phyloP scores from a whole-genome alignment of 768 basidiomycete species.

The Cystobasidium tubakii region DNA sequence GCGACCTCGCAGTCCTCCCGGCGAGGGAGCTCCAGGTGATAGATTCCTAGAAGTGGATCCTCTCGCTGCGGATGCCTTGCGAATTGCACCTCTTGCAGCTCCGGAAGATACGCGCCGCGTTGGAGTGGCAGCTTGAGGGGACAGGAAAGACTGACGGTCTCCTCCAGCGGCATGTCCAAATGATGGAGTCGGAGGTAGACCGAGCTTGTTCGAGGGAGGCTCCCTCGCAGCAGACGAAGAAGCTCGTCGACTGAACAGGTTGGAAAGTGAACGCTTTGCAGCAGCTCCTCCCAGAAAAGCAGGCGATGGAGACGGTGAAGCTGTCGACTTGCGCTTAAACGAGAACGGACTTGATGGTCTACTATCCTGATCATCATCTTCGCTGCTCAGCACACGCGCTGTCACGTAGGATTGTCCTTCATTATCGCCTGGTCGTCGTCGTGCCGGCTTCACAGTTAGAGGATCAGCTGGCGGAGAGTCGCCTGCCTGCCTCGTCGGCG shows the following conservation, averaged over 20 bases:
- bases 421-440: not conserved
- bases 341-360: constrained; percentile 13
- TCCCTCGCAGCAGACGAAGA: not conserved
- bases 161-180: too few species aligned
- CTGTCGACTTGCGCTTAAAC: not conserved
- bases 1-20: constrained; percentile 9
- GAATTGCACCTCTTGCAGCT: not conserved
- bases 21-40: not conserved
- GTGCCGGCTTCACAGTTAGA: not conserved
- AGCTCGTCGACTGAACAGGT: constrained; percentile 9
- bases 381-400: not conserved
- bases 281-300: not conserved
- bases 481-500: not conserved
- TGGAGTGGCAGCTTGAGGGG: not conserved
- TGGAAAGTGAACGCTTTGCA: constrained; percentile 8
- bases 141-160: not conserved
- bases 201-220: not conserved
- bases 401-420: not conserved
- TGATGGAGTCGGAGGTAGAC: not conserved
- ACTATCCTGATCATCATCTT: not conserved
- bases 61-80: not conserved
- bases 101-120: not conserved
- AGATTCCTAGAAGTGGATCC: not conserved
- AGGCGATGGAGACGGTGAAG: not conserved
- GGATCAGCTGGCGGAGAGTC: not conserved